phyloP scores from a whole-genome alignment of 306 rosid genomes.

The Glycyrrhiza uralensis region DNA sequence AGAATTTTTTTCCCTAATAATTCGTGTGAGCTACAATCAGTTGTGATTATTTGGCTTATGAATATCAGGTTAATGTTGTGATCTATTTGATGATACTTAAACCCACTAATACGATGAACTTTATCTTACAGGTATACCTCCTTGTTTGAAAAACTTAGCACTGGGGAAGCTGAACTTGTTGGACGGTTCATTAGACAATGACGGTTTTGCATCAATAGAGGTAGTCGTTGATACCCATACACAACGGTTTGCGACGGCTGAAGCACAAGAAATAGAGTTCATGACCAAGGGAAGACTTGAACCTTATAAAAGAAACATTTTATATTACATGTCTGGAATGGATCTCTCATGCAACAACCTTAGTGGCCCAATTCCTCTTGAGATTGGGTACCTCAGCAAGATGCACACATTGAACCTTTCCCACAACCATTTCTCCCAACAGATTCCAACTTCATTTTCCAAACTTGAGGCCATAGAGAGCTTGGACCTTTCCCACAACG shows the following conservation, averaged over 20 bases:
- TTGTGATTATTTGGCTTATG: too few species aligned
- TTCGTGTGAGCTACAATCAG: too few species aligned
- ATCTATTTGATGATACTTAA: too few species aligned
- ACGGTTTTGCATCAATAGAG: too few species aligned
- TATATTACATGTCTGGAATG: constrained; percentile 19
- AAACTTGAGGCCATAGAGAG: not conserved
- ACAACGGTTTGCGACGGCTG: not conserved
- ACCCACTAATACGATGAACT: constrained; percentile 1
- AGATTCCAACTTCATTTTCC: constrained; percentile 4
- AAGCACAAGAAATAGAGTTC: not conserved
- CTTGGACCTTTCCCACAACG: constrained; percentile 6
- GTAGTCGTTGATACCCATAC: not conserved
- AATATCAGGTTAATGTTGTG: too few species aligned
- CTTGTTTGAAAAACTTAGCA: not conserved
- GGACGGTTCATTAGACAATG: not conserved
- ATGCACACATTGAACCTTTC: constrained; percentile 22
- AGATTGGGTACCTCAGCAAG: not conserved
- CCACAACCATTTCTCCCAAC: not conserved
- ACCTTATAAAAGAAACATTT: not conserved
- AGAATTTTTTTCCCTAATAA: too few species aligned
- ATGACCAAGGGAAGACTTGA: constrained; percentile 3
- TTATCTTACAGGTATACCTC: not conserved
- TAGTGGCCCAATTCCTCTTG: constrained; percentile 2
- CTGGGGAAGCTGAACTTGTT: not conserved
- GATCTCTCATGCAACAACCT: constrained; percentile 15